A percentile compares a stretch with the other conserved stretches of the same genome.
Conservation (phyloP, 1,139 yeast genomes). For the Saccharomyces uvarum region DNA sequence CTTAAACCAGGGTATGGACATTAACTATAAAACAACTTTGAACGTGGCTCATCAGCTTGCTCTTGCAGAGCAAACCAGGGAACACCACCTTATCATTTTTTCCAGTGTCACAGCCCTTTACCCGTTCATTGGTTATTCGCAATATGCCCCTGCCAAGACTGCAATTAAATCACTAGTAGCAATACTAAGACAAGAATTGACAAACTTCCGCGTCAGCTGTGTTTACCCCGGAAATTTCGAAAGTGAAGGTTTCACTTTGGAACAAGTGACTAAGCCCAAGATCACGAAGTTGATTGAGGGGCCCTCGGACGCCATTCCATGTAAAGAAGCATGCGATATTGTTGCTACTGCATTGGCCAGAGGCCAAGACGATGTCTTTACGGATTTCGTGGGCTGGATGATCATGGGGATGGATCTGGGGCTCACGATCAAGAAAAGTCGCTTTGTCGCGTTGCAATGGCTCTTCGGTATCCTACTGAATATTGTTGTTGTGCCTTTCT, state of each 20-base stretch:
- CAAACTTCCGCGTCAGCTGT: conserved; percentile 53
- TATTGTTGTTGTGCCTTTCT: conserved; percentile 54
- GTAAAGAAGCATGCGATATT: conserved; percentile 57
- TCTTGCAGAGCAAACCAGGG: conserved; percentile 1
- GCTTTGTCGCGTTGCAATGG: conserved; percentile 47
- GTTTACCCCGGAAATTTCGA: conserved; percentile 84
- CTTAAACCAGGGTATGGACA: conserved; percentile 51
- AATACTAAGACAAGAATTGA: conserved; percentile 75
- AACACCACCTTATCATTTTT: conserved; percentile 56
- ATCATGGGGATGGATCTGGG: conserved; percentile 66
- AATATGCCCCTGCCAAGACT: conserved; percentile 83
- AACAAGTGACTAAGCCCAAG: conserved; percentile 76
- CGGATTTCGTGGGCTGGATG: conserved; percentile 83
- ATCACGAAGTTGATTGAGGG: conserved; percentile 84
- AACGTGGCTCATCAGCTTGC: conserved; percentile 60
- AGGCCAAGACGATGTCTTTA: conserved; percentile 71
- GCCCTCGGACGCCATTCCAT: conserved; percentile 61
- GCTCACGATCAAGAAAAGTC: conserved; percentile 46
- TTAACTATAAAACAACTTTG: conserved; percentile 68
- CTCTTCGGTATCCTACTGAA: conserved; percentile 29
- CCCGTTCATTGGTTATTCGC: conserved; percentile 85
- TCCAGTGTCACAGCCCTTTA: conserved; percentile 78
- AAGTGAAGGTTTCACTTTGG: conserved; percentile 80
- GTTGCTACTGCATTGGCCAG: conserved; percentile 48
- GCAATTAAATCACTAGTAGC: conserved; percentile 73